Percentiles rank a stretch among this genome's conserved stretches.
These are phyloP conservation scores for Trypanosoma melophagium DNA, from an alignment of 208 protist genomes.

Conservation along the genomic window DNA sequence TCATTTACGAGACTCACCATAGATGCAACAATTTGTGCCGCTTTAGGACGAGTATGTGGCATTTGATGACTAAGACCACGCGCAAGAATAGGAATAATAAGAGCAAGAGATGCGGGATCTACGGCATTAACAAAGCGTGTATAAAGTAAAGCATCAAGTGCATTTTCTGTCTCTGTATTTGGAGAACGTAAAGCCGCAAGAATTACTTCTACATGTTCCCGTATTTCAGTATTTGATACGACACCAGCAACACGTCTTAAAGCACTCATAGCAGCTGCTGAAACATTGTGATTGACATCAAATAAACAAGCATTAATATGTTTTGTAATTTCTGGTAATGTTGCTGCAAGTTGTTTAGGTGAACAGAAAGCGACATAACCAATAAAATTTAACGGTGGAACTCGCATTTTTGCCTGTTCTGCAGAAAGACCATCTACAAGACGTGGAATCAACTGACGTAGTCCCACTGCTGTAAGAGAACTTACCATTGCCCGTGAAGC, in stretches of 20 bases:
- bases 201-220: conserved; percentile 88
- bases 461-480: conserved; percentile 76
- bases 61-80: conserved; percentile 79
- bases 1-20: conserved; percentile 90
- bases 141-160: conserved; percentile 92
- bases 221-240: conserved; percentile 90
- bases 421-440: conserved; percentile 72
- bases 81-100: conserved; percentile 89
- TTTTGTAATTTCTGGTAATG: conserved; percentile 90
- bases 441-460: conserved; percentile 85
- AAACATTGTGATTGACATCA: conserved; percentile 89
- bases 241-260: conserved; percentile 89
- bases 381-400: conserved; percentile 88
- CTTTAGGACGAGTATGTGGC: conserved; percentile 79
- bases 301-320: conserved; percentile 84
- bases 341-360: conserved; percentile 85
- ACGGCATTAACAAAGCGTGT: conserved; percentile 92
- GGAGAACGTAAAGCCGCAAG: conserved; percentile 87
- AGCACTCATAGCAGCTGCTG: conserved; percentile 72
- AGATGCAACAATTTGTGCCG: conserved; percentile 89
- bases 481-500: conserved; percentile 80
- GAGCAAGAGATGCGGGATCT: conserved; percentile 90
- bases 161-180: conserved; percentile 85
- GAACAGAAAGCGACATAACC: conserved; percentile 92
- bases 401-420: conserved; percentile 78